A percentile compares a stretch with the other conserved stretches of the same genome.
Evolutionary conservation across 768 basidiomycete species (phyloP).

Genomic region (Leccinum barrowsii): DNA sequence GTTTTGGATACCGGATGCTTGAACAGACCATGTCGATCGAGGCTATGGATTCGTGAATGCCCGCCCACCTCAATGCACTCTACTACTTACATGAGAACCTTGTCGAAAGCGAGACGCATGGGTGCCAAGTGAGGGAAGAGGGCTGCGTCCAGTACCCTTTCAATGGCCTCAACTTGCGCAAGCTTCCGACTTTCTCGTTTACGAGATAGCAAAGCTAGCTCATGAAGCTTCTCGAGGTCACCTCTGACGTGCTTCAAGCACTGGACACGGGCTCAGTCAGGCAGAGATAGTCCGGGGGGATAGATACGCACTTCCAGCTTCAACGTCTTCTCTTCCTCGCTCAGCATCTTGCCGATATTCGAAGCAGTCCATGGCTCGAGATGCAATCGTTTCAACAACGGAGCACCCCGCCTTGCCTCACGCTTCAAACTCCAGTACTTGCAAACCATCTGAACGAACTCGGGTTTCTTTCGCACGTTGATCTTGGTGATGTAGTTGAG

Average conservation of each 20-base stretch:
- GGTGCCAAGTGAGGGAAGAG: conserved; percentile 65
- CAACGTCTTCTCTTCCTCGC: conserved; percentile 76
- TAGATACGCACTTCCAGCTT: conserved; percentile 68
- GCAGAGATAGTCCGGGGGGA: neutral
- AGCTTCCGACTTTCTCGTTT: conserved; percentile 84
- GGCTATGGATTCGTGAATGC: conserved; percentile 38
- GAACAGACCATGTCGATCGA: conserved; percentile 75
- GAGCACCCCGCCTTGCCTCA: conserved; percentile 89
- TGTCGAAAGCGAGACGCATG: conserved; percentile 64
- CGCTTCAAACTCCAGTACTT: conserved; percentile 98
- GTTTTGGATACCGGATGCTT: conserved; percentile 74
- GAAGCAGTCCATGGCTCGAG: conserved; percentile 96
- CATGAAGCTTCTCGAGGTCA: conserved; percentile 73
- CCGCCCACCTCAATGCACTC: neutral
- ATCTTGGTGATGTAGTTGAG: conserved; percentile 69
- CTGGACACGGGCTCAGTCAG: conserved; percentile 25
- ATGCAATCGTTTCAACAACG: conserved; percentile 87
- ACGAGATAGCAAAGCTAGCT: conserved; percentile 60
- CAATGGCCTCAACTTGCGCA: conserved; percentile 61
- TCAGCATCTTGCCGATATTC: conserved; percentile 57
- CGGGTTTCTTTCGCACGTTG: conserved; percentile 66
- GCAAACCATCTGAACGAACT: conserved; percentile 75
- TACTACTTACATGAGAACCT: conserved; percentile 59
- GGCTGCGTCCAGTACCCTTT: conserved; percentile 56
- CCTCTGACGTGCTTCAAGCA: conserved; percentile 60